A percentile compares a stretch with the other conserved stretches of the same genome.
phyloP scores from a whole-genome alignment of 305 asterid genomes.

The Fraxinus latifolia region DNA sequence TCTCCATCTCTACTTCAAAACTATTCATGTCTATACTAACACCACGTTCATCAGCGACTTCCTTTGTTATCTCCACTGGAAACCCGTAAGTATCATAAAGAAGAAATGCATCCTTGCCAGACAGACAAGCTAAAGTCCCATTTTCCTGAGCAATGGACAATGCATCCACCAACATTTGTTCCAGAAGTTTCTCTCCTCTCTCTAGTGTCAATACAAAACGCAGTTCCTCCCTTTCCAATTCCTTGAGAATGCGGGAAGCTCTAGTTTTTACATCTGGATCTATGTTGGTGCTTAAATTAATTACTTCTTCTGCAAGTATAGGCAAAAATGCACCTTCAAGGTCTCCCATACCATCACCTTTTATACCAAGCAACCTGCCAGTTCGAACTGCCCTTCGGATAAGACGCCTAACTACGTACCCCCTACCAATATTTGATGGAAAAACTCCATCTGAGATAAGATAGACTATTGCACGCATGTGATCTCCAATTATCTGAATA shows the following conservation, averaged over 20 bases:
- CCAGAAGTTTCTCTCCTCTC: slow-evolving; percentile 94
- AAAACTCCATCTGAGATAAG: slow-evolving; percentile 91
- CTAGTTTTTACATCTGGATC: slow-evolving; percentile 65
- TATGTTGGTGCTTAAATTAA: slow-evolving; percentile 59
- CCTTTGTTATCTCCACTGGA: slow-evolving; percentile 90
- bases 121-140: slow-evolving; percentile 53
- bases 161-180: slow-evolving; percentile 67
- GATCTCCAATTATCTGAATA: slow-evolving; percentile 86
- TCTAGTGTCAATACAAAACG: slow-evolving; percentile 83
- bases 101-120: slow-evolving; percentile 87
- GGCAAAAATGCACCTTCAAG: slow-evolving; percentile 86
- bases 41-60: slow-evolving; percentile 84
- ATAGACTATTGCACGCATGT: slow-evolving; percentile 91
- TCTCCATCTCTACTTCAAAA: slow-evolving; percentile 81
- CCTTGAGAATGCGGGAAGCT: slow-evolving; percentile 67
- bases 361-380: slow-evolving; percentile 84
- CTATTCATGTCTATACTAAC: slow-evolving; percentile 68
- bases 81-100: slow-evolving; percentile 86
- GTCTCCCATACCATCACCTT: slow-evolving; percentile 64
- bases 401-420: slow-evolving; percentile 88
- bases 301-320: slow-evolving; percentile 68
- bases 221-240: slow-evolving; percentile 78
- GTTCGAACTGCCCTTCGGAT: slow-evolving; percentile 86
- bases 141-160: slow-evolving; percentile 39
- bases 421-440: slow-evolving; percentile 95